Conservation (phyloP, 2,329 filamentous ascomycete genomes). For the Bimuria novae-zelandiae region DNA sequence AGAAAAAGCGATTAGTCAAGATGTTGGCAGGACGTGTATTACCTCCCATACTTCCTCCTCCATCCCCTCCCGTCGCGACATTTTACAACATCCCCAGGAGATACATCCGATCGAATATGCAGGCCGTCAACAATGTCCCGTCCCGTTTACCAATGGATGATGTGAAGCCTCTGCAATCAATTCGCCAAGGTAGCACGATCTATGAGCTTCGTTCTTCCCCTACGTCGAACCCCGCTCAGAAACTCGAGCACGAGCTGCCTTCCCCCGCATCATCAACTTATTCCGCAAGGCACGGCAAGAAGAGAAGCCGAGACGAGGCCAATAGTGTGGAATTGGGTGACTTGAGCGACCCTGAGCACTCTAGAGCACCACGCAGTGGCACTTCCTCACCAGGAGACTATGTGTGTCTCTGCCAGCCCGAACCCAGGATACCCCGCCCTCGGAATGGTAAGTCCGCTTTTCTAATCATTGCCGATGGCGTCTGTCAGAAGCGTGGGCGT, state of each 20-base stretch:
- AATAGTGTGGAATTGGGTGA: constrained; percentile 20
- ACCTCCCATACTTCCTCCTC: constrained; percentile 33
- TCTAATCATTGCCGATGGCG: constrained; percentile 27
- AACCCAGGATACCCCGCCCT: constrained; percentile 72
- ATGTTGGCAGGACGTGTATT: constrained; percentile 43
- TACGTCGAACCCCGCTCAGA: constrained; percentile 21
- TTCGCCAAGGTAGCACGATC: constrained; percentile 37
- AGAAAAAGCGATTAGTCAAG: constrained; percentile 20
- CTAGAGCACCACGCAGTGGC: constrained; percentile 28
- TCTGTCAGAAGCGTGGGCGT: constrained; percentile 12
- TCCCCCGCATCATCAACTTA: constrained; percentile 19
- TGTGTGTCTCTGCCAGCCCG: constrained; percentile 71
- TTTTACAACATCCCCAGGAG: constrained; percentile 42
- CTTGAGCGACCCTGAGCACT: constrained; percentile 22
- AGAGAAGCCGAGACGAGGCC: constrained; percentile 27
- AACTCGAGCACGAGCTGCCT: constrained; percentile 24
- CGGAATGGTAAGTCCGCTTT: constrained; percentile 65
- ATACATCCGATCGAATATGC: constrained; percentile 42
- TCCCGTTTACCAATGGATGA: constrained; percentile 26
- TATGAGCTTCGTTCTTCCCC: constrained; percentile 31
- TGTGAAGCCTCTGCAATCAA: constrained; percentile 22
- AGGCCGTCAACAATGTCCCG: constrained; percentile 22
- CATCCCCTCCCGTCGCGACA: constrained; percentile 32
- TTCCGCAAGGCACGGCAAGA: constrained; percentile 29
- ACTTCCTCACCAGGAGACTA: constrained; percentile 47